Base-by-base conservation (phyloP, 768 basidiomycete species). In the Tremella mesenterica region DNA sequence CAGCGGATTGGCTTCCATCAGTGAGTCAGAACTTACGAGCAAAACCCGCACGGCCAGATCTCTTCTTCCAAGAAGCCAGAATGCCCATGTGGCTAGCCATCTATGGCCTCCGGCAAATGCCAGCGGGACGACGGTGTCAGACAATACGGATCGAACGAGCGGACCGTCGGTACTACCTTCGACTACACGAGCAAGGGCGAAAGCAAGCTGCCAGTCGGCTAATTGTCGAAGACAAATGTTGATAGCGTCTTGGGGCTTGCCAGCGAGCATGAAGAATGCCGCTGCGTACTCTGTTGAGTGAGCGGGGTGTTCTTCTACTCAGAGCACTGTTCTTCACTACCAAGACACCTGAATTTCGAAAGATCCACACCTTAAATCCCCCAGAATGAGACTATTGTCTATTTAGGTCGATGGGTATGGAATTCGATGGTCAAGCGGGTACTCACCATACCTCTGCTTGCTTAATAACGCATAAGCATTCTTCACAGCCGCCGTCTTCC, bases 81-180 rank as follows among this genome's bases (percentile, higher is more conserved):
- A 93, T 1, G 87, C 88, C 95, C 92, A 99, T 56, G 86, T 90
- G 20, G 83, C 87, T 12, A 97, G 75, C 86, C 88, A 97, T 34
- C 93, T 79, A 70, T 96, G 92, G 1, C 92, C 95, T 39, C 85
- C 79, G 47, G 77, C 76, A 71, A 96, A 89, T 0, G 93, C 92
- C 8, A 79, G 79, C 1, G 92, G 92, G 6, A 96, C 75, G 9
- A 96, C 85, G 0, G 79, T 82, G 44, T 78, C 78, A n/a, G 78
- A 81, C 44, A 96, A 75, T 36, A 96, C 82, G 34, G 78, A 79
- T 23, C 77, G 75, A 29, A 96, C 69, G 1, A 95, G 73, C 4
- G 86, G 86, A 0, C 90, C 89, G 30, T 87, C 83, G 44, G 86
- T 85, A 52, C 82, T 81, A 58, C 82, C 82, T 69, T 96, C 95